These are phyloP conservation scores for Phytomonas sp. DNA, from an alignment of 208 protist genomes.

Conservation along the genomic window DNA sequence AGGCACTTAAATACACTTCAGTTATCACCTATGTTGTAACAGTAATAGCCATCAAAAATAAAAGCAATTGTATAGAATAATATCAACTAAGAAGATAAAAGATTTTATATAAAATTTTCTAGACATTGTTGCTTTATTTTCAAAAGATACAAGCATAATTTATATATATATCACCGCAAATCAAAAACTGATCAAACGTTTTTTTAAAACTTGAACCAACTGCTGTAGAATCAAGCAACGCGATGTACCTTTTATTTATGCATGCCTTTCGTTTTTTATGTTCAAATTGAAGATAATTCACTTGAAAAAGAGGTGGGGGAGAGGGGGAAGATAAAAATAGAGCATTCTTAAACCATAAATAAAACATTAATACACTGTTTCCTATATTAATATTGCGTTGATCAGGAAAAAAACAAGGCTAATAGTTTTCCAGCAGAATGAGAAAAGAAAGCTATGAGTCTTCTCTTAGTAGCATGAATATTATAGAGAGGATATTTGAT, in stretches of 20 bases:
- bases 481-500: background rate
- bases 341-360: background rate
- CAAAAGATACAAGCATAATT: background rate
- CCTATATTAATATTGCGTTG: background rate
- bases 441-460: background rate
- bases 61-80: background rate
- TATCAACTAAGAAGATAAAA: conserved; percentile 3
- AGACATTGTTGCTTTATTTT: too few species aligned
- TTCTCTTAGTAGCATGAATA: background rate
- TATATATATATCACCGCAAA: conserved; percentile 5
- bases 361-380: background rate
- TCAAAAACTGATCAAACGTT: conserved; percentile 1
- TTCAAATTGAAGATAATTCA: background rate
- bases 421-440: background rate
- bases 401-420: background rate
- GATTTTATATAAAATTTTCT: background rate
- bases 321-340: background rate
- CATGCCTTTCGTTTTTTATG: background rate
- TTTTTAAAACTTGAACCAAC: conserved; percentile 1
- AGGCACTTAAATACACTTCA: background rate
- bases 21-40: background rate
- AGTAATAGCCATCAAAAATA: background rate
- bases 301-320: too few species aligned
- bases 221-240: background rate
- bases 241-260: conserved; percentile 6